Percentiles rank a stretch among this genome's conserved stretches.
These are phyloP conservation scores for Cryomyces minteri DNA, from an alignment of 495 filamentous ascomycete genomes.

Conservation along the genomic window DNA sequence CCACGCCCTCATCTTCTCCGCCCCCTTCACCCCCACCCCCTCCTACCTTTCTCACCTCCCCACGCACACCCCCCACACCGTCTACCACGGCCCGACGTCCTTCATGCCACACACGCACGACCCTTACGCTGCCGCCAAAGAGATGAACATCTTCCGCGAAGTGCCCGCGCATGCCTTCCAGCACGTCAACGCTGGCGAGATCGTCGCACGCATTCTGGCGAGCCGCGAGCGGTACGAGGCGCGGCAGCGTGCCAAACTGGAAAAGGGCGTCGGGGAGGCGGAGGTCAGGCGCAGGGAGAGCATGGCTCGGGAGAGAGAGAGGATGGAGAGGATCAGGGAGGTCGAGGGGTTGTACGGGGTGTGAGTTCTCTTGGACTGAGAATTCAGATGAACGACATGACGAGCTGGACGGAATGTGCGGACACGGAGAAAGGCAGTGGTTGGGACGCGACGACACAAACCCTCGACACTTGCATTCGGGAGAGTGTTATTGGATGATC, in stretches of 20 bases:
- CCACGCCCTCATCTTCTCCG: conserved; percentile 69
- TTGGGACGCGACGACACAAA: too few relatives aligned
- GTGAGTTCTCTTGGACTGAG: neutral
- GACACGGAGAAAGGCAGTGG: too few relatives aligned
- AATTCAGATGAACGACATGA: too few relatives aligned
- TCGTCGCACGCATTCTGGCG: conserved; percentile 76
- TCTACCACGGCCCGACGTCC: conserved; percentile 89
- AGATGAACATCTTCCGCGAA: conserved; percentile 19
- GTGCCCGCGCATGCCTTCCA: conserved; percentile 48
- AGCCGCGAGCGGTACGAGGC: conserved; percentile 75
- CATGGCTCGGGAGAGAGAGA: conserved; percentile 27
- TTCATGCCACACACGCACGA: conserved; percentile 81
- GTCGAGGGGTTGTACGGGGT: neutral
- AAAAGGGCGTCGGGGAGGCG: conserved; percentile 60
- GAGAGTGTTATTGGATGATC: too few relatives aligned
- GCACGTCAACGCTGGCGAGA: conserved; percentile 80
- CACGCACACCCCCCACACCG: conserved; percentile 52
- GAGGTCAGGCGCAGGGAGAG: conserved; percentile 32
- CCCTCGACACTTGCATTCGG: too few relatives aligned
- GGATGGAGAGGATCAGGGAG: neutral
- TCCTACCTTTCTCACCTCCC: conserved; percentile 60
- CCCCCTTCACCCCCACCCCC: conserved; percentile 66
- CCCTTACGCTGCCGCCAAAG: conserved; percentile 53
- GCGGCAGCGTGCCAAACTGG: conserved; percentile 69
- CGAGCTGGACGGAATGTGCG: too few relatives aligned